Evolutionary conservation across 495 filamentous ascomycete genomes (phyloP), one percentile per base, ranked within the genome.

Genomic region (Polyplosphaeria fusca): DNA sequence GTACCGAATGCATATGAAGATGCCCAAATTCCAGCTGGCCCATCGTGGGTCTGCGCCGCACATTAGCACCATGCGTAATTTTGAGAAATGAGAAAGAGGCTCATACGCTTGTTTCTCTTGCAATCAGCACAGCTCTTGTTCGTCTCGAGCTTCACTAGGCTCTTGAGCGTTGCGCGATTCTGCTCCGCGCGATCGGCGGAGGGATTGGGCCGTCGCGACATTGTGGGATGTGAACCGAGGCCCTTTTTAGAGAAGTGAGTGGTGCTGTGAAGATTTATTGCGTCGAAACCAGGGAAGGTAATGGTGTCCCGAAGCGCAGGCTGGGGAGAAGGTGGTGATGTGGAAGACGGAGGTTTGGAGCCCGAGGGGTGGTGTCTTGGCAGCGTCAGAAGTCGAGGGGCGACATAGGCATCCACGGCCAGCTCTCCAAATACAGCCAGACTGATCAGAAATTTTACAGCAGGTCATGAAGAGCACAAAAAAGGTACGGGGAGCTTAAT

Each of bases 81-180:
- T 1, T 41, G 9, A 4, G 16, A 23, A 13, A 25, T 1, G 23
- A 25, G 25, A 14, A 35, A 14, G 13, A n/a, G 19, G 11, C 4
- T 13, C 86, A 68, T 67, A 94, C 92, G 93, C 69, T 97, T 97
- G 72, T 96, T 97, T 70, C 88, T 82, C 78, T 98, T 98, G 80
- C 93, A 98, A 68, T 98, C 93, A 35, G 93, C 93, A 79, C 93
- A 98, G 67, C 84, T 83, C 75, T 96, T 97, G 75, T 98, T 98
- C 52, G 79, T 71, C 65, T 96, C 91, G 56, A 97, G 76, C 74
- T 97, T 97, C 74, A 96, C 73, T 54, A 98, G 79, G 62, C 74
- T 86, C 76, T 97, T 97, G 71, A 98, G 91, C 12, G 87, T 90
- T 68, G 85, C 79, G 71, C 86, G 84, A 74, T 97, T 96, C 68